These are phyloP conservation scores for Chalciporus piperatus DNA, from an alignment of 768 basidiomycete genomes.

Conservation along the genomic window DNA sequence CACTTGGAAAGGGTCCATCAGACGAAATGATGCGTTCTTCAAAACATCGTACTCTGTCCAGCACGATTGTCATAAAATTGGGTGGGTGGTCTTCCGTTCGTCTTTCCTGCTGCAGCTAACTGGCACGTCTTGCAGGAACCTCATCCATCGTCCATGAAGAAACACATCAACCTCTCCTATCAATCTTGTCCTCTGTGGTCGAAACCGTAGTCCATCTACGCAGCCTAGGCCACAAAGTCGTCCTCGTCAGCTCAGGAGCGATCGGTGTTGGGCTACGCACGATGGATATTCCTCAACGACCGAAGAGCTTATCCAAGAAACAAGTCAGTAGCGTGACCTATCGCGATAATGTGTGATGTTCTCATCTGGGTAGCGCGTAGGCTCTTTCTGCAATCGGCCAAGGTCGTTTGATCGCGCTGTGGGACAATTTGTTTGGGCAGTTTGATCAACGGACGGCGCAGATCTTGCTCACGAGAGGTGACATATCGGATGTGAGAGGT, in stretches of 20 bases:
- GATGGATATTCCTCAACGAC: conserved; percentile 78
- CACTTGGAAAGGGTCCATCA: conserved; percentile 1
- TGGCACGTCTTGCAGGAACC: conserved; percentile 49
- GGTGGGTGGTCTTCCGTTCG: conserved; percentile 42
- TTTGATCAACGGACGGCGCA: conserved; percentile 95
- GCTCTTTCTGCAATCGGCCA: conserved; percentile 97
- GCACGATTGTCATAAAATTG: conserved; percentile 84
- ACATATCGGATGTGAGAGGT: conserved; percentile 86
- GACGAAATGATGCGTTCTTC: conserved; percentile 18
- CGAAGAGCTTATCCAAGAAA: conserved; percentile 85
- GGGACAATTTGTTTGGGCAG: conserved; percentile 95
- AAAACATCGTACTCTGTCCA: conserved; percentile 34
- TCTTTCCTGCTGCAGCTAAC: conserved; percentile 1
- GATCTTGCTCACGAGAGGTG: conserved; percentile 88
- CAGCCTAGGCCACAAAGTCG: conserved; percentile 84
- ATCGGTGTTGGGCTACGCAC: conserved; percentile 92
- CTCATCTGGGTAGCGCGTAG: conserved; percentile 42
- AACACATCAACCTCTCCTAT: conserved; percentile 88
- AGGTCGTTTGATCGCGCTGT: conserved; percentile 91
- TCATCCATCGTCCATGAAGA: conserved; percentile 96
- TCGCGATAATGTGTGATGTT: not conserved
- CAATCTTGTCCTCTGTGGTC: conserved; percentile 87
- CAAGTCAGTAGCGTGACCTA: conserved; percentile 56
- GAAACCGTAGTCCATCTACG: conserved; percentile 84
- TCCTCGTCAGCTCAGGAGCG: conserved; percentile 96